phyloP scores from a whole-genome alignment of 2,329 filamentous ascomycete genomes.

The Cordyceps cicadae region DNA sequence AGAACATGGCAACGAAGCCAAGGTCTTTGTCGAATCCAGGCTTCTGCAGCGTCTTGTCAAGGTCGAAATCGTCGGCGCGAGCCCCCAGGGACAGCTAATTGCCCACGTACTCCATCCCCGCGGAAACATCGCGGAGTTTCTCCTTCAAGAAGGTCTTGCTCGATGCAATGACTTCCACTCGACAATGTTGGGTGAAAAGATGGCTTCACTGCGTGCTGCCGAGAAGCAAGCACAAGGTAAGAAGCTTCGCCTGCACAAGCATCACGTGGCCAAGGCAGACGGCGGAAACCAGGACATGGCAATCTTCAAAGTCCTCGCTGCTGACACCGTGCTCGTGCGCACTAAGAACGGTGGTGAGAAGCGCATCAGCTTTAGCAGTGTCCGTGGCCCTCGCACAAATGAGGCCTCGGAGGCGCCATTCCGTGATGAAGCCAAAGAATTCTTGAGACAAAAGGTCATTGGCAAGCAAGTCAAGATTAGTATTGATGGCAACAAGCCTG shows the following conservation, averaged over 20 bases:
- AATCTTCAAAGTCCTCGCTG: constrained; percentile 77
- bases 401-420: constrained; percentile 85
- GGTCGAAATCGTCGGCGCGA: constrained; percentile 75
- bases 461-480: constrained; percentile 89
- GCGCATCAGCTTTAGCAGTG: constrained; percentile 84
- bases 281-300: constrained; percentile 66
- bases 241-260: constrained; percentile 72
- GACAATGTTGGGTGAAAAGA: constrained; percentile 78
- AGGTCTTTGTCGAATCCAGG: constrained; percentile 76
- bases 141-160: constrained; percentile 82
- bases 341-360: constrained; percentile 81
- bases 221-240: constrained; percentile 76
- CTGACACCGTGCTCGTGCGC: constrained; percentile 80
- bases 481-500: constrained; percentile 84
- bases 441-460: constrained; percentile 84
- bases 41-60: constrained; percentile 80
- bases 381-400: constrained; percentile 82
- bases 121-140: constrained; percentile 85
- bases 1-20: constrained; percentile 82
- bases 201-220: constrained; percentile 75
- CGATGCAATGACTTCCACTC: constrained; percentile 95
- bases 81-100: constrained; percentile 85
- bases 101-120: constrained; percentile 79
- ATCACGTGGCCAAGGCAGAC: constrained; percentile 63
- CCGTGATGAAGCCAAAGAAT: constrained; percentile 91